phyloP scores from a whole-genome alignment of 2,329 filamentous ascomycete genomes.

The Lecanicillium sp. region DNA sequence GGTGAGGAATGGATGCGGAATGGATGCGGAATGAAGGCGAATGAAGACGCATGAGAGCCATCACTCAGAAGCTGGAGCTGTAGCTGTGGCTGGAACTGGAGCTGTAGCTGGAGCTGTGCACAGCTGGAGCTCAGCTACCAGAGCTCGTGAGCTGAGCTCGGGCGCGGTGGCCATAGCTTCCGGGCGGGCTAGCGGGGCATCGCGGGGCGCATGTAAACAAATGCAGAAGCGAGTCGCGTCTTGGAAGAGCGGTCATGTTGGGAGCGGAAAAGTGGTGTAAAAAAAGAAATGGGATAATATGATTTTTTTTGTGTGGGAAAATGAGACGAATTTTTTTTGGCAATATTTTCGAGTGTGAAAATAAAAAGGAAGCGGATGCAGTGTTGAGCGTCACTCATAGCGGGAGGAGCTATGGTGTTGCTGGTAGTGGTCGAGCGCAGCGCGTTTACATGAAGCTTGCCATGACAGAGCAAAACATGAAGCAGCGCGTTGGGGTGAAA shows the following conservation, averaged over 20 bases:
- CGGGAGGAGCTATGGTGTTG: too few species aligned
- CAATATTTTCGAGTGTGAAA: too few species aligned
- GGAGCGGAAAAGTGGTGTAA: not conserved
- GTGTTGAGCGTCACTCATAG: too few species aligned
- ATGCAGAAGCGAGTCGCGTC: slow-evolving; percentile 8
- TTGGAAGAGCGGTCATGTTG: not conserved
- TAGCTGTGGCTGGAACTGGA: not conserved
- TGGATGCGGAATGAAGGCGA: not conserved
- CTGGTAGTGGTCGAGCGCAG: too few species aligned
- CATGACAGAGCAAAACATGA: too few species aligned
- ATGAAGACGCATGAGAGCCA: too few species aligned
- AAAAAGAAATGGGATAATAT: too few species aligned
- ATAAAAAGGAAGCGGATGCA: too few species aligned
- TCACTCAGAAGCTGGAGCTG: not conserved
- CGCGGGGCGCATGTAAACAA: slow-evolving; percentile 12
- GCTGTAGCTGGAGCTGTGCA: not conserved
- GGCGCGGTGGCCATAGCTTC: slow-evolving; percentile 20
- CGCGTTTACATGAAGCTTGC: too few species aligned
- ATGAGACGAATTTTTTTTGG: too few species aligned
- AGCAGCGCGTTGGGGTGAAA: too few species aligned
- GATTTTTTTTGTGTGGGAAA: too few species aligned
- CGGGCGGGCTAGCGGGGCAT: slow-evolving; percentile 1
- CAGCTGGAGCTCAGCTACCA: not conserved
- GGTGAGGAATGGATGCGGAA: not conserved
- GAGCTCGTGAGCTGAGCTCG: slow-evolving; percentile 12